phyloP scores from a whole-genome alignment of 805 yeast species.

The Vanderwaltozyma yarrowii region DNA sequence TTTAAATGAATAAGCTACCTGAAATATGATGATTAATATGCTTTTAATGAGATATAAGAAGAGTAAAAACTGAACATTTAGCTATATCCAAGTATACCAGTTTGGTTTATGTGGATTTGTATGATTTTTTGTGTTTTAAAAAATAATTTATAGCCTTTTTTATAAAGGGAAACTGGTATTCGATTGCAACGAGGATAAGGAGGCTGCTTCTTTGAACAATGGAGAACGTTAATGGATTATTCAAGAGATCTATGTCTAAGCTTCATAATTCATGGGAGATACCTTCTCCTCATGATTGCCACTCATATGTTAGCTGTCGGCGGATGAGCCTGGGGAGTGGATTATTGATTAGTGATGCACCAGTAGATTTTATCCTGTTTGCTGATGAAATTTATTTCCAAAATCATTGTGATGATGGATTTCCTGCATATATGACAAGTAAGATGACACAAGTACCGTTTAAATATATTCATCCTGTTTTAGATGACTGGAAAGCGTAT shows the following conservation, averaged over 20 bases:
- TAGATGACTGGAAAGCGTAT: constrained; percentile 40
- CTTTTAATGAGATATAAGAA: too few relatives aligned
- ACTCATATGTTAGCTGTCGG: constrained; percentile 21
- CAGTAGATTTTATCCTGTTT: constrained; percentile 8
- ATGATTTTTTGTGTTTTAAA: too few relatives aligned
- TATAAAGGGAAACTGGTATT: too few relatives aligned
- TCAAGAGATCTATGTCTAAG: too few relatives aligned
- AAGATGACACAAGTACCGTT: constrained; percentile 25
- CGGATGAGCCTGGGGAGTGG: constrained; percentile 28
- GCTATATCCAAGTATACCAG: too few relatives aligned
- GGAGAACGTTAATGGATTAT: neutral
- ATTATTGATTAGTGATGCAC: constrained; percentile 16
- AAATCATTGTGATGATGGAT: constrained; percentile 27
- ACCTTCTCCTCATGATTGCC: neutral
- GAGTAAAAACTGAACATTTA: too few relatives aligned
- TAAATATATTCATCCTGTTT: constrained; percentile 32
- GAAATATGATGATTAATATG: too few relatives aligned
- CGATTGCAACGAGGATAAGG: too few relatives aligned
- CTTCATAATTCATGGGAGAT: constrained; percentile 1
- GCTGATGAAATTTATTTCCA: constrained; percentile 17
- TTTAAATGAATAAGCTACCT: too few relatives aligned
- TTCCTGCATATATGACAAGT: constrained; percentile 31
- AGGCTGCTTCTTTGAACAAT: too few relatives aligned
- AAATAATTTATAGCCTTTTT: too few relatives aligned
- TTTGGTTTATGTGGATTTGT: too few relatives aligned